Percentiles rank a stretch among this genome's conserved stretches.
Evolutionary conservation across 768 basidiomycete species (phyloP).

Genomic region (Boletellus sp.): DNA sequence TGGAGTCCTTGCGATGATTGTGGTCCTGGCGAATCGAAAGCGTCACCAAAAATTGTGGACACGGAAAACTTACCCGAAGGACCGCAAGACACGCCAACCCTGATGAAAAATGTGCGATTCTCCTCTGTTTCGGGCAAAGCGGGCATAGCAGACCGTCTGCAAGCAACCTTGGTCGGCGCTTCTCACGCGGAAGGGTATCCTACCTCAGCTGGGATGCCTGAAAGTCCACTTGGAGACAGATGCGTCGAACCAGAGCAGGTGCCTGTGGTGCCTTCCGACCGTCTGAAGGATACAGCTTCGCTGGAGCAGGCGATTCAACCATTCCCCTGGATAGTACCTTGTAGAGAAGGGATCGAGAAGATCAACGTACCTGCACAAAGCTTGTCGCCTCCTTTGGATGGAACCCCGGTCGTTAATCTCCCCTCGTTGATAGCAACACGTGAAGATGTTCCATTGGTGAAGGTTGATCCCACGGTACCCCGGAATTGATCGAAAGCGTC

Average conservation of each 20-base stretch:
- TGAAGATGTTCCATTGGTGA: neutral
- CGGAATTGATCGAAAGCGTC: constrained; percentile 3
- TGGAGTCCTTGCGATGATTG: neutral
- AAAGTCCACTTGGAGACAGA: neutral
- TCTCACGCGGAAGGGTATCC: neutral
- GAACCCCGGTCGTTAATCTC: constrained; percentile 10
- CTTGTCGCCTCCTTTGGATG: neutral
- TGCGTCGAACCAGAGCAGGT: neutral
- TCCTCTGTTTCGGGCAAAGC: neutral
- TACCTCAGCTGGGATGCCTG: neutral
- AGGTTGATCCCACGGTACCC: neutral
- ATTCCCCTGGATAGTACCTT: neutral
- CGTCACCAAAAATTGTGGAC: neutral
- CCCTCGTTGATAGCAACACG: constrained; percentile 3
- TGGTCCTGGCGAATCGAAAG: neutral
- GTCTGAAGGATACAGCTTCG: neutral
- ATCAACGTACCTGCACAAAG: neutral
- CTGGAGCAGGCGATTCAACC: neutral
- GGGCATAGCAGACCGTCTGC: neutral
- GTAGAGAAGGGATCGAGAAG: neutral
- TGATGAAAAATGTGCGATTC: constrained; percentile 1
- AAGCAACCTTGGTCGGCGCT: neutral
- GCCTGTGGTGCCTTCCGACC: neutral
- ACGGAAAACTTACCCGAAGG: neutral
- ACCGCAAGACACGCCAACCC: neutral